These are phyloP conservation scores for Alternaria ventricosa DNA, from an alignment of 2,329 filamentous ascomycete genomes.

Conservation along the genomic window DNA sequence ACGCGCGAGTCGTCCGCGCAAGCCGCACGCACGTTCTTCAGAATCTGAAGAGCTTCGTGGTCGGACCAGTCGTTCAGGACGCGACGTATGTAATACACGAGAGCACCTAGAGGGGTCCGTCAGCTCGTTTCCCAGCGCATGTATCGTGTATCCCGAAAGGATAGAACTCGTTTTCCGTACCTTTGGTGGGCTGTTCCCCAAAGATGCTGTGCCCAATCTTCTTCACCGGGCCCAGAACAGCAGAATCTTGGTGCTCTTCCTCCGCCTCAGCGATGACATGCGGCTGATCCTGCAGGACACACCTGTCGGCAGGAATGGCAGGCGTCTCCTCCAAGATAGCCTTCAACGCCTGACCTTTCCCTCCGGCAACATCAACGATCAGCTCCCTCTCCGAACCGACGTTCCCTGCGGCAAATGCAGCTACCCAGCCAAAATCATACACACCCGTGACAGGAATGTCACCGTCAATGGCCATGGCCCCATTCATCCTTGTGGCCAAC, in stretches of 20 bases:
- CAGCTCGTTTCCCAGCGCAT: neutral
- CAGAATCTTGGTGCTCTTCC: constrained; percentile 5
- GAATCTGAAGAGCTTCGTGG: constrained; percentile 5
- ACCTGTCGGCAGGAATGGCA: constrained; percentile 5
- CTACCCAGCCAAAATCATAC: constrained; percentile 14
- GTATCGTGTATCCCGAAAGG: neutral
- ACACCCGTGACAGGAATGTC: constrained; percentile 6
- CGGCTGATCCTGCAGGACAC: constrained; percentile 11
- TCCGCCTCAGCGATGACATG: constrained; percentile 9
- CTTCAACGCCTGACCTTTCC: constrained; percentile 11
- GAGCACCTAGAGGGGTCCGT: constrained; percentile 2
- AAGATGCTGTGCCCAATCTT: constrained; percentile 10
- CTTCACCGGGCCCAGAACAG: constrained; percentile 9
- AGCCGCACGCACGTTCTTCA: constrained; percentile 6
- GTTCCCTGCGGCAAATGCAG: neutral
- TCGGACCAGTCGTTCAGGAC: constrained; percentile 15
- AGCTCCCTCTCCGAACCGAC: constrained; percentile 3
- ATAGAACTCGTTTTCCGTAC: neutral
- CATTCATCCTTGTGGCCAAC: constrained; percentile 6
- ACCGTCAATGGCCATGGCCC: constrained; percentile 6
- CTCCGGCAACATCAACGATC: constrained; percentile 11
- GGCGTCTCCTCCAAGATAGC: constrained; percentile 8
- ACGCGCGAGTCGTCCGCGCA: constrained; percentile 10
- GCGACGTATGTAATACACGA: constrained; percentile 11
- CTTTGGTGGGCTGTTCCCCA: constrained; percentile 8